These are phyloP conservation scores for Nicotiana tomentosiformis DNA, from an alignment of 257 asterid genomes.

Conservation along the genomic window DNA sequence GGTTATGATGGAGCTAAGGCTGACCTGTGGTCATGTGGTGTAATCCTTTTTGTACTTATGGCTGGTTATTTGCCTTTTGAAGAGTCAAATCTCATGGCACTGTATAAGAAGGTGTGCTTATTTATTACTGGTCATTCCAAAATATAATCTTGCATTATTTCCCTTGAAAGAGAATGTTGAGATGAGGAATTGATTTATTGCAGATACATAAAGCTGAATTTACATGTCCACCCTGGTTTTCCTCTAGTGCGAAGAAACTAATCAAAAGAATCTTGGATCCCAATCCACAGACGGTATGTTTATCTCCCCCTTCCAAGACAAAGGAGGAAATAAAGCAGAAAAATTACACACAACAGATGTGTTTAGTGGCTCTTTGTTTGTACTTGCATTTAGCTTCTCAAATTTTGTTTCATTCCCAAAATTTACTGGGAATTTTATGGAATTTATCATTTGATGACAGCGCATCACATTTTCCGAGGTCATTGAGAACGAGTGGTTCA, in stretches of 20 bases:
- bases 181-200: conserved; percentile 20
- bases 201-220: conserved; percentile 93
- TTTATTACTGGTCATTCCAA: background rate
- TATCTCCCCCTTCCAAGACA: background rate
- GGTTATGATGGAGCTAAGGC: conserved; percentile 99
- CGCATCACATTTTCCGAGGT: conserved; percentile 72
- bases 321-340: background rate
- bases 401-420: background rate
- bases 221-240: conserved; percentile 86
- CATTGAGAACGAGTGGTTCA: conserved; percentile 91
- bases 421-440: background rate
- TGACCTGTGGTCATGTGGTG: conserved; percentile 88
- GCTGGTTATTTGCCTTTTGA: conserved; percentile 77
- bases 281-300: conserved; percentile 71
- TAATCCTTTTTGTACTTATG: conserved; percentile 44
- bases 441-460: conserved; percentile 35
- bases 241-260: conserved; percentile 74
- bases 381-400: background rate
- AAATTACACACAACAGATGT: background rate
- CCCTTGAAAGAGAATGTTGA: background rate
- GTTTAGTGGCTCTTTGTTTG: background rate
- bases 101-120: conserved; percentile 37
- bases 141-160: background rate
- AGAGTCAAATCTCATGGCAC: conserved; percentile 65
- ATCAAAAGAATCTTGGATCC: conserved; percentile 91